These are phyloP conservation scores for Spirogloea muscicola DNA, from an alignment of 139 green algal species.

Conservation along the genomic window DNA sequence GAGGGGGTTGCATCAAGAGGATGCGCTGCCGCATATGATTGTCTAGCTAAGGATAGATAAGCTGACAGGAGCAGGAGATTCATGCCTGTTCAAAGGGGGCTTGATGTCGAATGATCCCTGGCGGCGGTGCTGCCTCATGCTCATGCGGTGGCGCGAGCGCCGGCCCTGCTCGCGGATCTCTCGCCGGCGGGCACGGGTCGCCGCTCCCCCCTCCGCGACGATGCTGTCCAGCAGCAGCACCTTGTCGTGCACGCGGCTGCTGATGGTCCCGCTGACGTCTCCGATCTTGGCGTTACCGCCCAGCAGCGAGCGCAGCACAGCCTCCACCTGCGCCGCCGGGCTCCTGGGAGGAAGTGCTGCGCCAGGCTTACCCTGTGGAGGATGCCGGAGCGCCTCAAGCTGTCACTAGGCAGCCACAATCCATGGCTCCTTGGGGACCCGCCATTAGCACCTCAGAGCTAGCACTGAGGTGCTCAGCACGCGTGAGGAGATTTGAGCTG, in stretches of 20 bases:
- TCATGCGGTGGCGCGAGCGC: background rate
- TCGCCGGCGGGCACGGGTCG: background rate
- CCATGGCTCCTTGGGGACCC: too few species aligned
- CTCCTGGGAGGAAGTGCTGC: too few species aligned
- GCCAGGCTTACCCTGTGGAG: too few species aligned
- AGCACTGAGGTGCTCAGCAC: too few species aligned
- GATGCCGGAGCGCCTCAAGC: too few species aligned
- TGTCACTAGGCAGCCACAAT: too few species aligned
- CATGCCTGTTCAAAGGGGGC: conserved; percentile 5
- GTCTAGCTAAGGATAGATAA: background rate
- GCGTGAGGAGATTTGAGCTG: too few species aligned
- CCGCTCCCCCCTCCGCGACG: background rate
- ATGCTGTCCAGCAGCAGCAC: conserved; percentile 12
- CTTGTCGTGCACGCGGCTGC: background rate
- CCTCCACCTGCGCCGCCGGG: background rate
- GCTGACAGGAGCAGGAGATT: background rate
- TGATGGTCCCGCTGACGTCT: background rate
- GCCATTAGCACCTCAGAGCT: too few species aligned
- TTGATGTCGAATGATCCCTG: background rate
- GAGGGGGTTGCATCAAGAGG: too few species aligned
- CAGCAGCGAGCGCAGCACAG: background rate
- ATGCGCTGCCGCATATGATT: too few species aligned
- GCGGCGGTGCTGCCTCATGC: background rate
- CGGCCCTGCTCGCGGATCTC: background rate
- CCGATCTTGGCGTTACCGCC: conserved; percentile 5